Evolutionary conservation across 139 green algal genomes (phyloP).

Genomic region (Picochlorum sp.): DNA sequence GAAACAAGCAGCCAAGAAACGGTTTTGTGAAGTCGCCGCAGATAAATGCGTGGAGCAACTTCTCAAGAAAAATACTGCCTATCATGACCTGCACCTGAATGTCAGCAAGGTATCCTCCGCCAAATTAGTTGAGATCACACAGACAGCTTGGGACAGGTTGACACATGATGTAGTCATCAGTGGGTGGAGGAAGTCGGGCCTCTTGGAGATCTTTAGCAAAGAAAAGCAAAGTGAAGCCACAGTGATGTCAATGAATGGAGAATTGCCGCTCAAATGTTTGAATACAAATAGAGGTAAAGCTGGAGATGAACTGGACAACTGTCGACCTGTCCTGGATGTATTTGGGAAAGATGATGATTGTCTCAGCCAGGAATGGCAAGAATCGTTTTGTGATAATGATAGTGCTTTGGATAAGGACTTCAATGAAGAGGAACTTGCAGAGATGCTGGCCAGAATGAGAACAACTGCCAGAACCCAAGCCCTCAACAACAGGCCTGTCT

Average conservation of each 20-base stretch:
- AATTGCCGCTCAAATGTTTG: slow-evolving; percentile 3
- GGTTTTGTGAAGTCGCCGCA: too few relatives aligned
- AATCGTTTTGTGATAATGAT: slow-evolving; percentile 5
- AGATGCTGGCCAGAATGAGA: not conserved
- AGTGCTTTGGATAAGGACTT: not conserved
- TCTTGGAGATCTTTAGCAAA: slow-evolving; percentile 3
- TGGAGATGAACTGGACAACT: slow-evolving; percentile 1
- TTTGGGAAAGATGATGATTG: not conserved
- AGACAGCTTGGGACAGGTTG: slow-evolving; percentile 3
- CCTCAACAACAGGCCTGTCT: not conserved
- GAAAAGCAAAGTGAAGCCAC: not conserved
- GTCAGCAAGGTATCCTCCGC: slow-evolving; percentile 1
- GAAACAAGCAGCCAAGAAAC: too few relatives aligned
- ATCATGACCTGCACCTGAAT: not conserved
- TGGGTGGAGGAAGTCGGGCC: slow-evolving; percentile 1
- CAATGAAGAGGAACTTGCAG: not conserved
- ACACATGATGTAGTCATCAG: not conserved
- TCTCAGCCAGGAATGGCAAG: not conserved
- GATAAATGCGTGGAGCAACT: too few relatives aligned
- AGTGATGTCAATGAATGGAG: not conserved
- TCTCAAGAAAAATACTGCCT: not conserved
- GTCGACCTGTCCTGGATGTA: slow-evolving; percentile 1
- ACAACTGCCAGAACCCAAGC: not conserved
- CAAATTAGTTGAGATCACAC: slow-evolving; percentile 1
- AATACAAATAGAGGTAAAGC: slow-evolving; percentile 2